phyloP scores from a whole-genome alignment of 768 basidiomycete species.

The Leccinum uliginosum region DNA sequence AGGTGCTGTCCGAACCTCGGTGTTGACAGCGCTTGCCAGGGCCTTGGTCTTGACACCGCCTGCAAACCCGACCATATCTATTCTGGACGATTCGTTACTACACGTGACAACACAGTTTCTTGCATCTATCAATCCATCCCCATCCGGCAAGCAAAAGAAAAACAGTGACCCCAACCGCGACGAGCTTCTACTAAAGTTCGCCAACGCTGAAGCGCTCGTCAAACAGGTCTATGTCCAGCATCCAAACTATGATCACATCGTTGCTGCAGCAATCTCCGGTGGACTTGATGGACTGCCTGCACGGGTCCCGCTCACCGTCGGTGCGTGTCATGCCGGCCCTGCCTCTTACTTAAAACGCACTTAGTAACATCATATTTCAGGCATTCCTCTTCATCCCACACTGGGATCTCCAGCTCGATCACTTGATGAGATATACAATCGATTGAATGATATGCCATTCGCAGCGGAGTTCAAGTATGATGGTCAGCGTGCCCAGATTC shows the following conservation, averaged over 20 bases:
- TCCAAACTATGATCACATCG: constrained; percentile 71
- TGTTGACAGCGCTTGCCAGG: constrained; percentile 75
- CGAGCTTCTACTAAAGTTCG: constrained; percentile 40
- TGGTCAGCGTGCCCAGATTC: constrained; percentile 82
- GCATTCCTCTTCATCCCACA: constrained; percentile 81
- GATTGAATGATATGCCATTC: constrained; percentile 63
- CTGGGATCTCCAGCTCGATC: constrained; percentile 85
- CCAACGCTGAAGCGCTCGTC: constrained; percentile 58
- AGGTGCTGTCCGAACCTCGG: constrained; percentile 81
- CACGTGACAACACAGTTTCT: constrained; percentile 23
- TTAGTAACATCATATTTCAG: constrained; percentile 32
- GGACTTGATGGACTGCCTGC: constrained; percentile 59
- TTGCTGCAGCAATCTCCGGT: constrained; percentile 51
- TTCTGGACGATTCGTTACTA: constrained; percentile 23
- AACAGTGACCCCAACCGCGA: constrained; percentile 28
- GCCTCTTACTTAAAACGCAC: constrained; percentile 2
- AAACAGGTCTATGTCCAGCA: constrained; percentile 74
- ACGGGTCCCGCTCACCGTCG: constrained; percentile 63
- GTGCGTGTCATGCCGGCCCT: constrained; percentile 36
- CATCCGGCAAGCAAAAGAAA: constrained; percentile 29
- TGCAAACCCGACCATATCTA: constrained; percentile 17
- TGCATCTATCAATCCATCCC: constrained; percentile 15
- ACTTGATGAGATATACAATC: constrained; percentile 75
- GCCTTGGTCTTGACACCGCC: constrained; percentile 64
- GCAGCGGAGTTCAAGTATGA: constrained; percentile 91